Evolutionary conservation across 1,284 basidiomycete genomes (phyloP), one percentile per base, ranked within the genome.

Genomic region (Ustilago sp.): DNA sequence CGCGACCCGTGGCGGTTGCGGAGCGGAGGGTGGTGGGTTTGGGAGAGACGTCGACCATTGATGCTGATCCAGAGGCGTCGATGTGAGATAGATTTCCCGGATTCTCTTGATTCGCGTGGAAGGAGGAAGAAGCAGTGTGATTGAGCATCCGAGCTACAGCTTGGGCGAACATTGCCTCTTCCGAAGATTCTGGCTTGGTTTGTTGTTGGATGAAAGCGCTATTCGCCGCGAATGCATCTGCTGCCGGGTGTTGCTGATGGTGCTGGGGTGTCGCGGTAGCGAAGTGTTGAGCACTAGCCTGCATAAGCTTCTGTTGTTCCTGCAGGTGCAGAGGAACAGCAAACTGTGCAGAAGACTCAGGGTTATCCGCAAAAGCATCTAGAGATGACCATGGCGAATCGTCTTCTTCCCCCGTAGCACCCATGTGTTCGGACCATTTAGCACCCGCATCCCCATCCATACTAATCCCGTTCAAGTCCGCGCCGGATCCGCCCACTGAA

Each of bases 1-100:
- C 93, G n/a, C 89, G 88, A 8, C 93, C 94, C 12, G 86, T 88
- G 1, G 94, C 93, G n/a, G 90, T 92, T 36, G 93, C 93, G 1
- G 87, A 88, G 35, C 93, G 91, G 41, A 88, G 88, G 0, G 92
- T 92, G n/a, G 89, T 83, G 5, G 85, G 75, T 82, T 95, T 95
- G 59, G 87, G 80, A 17, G 90, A 89, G 54, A 95, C 90, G 77
- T 94, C 90, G 17, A 95, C 93, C 93, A 95, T 95, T 19, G 89
- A 88, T 3, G 92, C 90, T 32, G 89, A 89, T 12, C 93, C 93
- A 9, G 89, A 83, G 75, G 81, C 62, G 55, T 93, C 91, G 36
- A 94, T 86, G 85, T 95, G 94, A 1, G 93, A 92, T 19, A 80
- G 63, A 12, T 45, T 56, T 9, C n/a, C 13, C 1, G 59, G 54